A percentile compares a stretch with the other conserved stretches of the same genome.
phyloP scores from a whole-genome alignment of 2,329 filamentous ascomycete species.

The Ascomycota sp. region DNA sequence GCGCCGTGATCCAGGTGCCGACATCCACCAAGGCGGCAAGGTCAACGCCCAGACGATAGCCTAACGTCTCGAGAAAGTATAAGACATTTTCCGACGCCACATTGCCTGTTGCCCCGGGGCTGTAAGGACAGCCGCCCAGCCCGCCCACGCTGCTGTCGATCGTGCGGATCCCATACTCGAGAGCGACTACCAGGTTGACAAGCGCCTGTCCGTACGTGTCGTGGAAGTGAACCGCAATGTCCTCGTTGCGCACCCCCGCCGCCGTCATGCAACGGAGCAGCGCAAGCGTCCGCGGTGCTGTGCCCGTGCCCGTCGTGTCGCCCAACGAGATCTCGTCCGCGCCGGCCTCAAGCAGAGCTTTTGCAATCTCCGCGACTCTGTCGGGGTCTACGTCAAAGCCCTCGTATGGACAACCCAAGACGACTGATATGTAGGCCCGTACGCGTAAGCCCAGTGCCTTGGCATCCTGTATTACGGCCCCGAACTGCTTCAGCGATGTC shows the following conservation, averaged over 20 bases:
- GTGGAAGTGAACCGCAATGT: constrained; percentile 68
- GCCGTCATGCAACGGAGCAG: constrained; percentile 41
- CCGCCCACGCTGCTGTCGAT: constrained; percentile 67
- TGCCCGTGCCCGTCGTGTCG: constrained; percentile 81
- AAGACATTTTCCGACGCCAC: constrained; percentile 69
- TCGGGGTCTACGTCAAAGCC: constrained; percentile 40
- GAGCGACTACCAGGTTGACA: constrained; percentile 56
- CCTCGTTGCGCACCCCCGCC: constrained; percentile 44
- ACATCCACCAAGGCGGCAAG: constrained; percentile 42
- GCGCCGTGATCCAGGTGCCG: constrained; percentile 46
- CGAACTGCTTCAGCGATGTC: constrained; percentile 48
- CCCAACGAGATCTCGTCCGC: constrained; percentile 79
- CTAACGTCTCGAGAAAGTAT: constrained; percentile 52
- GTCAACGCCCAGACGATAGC: constrained; percentile 52
- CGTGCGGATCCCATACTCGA: constrained; percentile 54
- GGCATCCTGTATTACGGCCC: constrained; percentile 44
- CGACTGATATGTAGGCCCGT: constrained; percentile 60
- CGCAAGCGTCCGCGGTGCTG: constrained; percentile 43
- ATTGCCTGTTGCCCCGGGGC: constrained; percentile 68
- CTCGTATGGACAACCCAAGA: constrained; percentile 59
- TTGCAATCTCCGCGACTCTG: constrained; percentile 42
- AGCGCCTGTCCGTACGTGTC: constrained; percentile 72
- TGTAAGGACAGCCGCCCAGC: constrained; percentile 66
- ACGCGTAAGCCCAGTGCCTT: constrained; percentile 44
- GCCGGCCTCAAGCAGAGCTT: constrained; percentile 56